phyloP scores from a whole-genome alignment of 306 rosid genomes.

The Pueraria montana region DNA sequence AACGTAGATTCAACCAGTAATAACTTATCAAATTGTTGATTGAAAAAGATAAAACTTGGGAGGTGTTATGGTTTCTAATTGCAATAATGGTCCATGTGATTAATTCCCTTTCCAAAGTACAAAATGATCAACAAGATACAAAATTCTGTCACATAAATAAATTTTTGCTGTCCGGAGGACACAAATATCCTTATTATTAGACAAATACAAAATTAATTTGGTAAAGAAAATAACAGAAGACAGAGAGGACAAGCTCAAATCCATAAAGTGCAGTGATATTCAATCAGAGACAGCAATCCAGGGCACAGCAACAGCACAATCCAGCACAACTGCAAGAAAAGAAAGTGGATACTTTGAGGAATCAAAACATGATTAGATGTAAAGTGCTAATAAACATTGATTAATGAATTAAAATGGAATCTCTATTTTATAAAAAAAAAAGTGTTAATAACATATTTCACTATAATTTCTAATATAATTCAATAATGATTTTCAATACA shows the following conservation, averaged over 20 bases:
- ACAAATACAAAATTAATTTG: slow-evolving; percentile 22
- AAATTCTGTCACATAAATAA: not conserved
- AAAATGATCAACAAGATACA: slow-evolving; percentile 26
- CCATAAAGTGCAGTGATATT: not conserved
- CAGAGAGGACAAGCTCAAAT: slow-evolving; percentile 14
- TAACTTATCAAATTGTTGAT: too few relatives aligned
- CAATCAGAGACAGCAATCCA: slow-evolving; percentile 59
- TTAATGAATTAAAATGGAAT: too few relatives aligned
- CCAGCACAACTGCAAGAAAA: slow-evolving; percentile 65
- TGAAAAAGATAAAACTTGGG: too few relatives aligned
- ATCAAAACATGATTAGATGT: not conserved
- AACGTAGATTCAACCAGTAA: too few relatives aligned
- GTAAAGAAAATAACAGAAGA: not conserved
- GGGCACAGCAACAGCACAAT: slow-evolving; percentile 67
- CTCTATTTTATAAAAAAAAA: too few relatives aligned
- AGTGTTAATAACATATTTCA: not conserved
- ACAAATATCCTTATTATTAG: slow-evolving; percentile 42
- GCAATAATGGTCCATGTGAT: not conserved
- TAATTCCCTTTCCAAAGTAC: not conserved
- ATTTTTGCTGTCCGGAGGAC: not conserved
- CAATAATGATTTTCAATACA: not conserved
- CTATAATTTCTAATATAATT: not conserved
- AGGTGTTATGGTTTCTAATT: not conserved
- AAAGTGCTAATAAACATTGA: too few relatives aligned
- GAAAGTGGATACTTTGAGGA: not conserved